A percentile compares a stretch with the other conserved stretches of the same genome.
These are phyloP conservation scores for Lachancea dasiensis DNA, from an alignment of 805 yeast genomes.

Conservation along the genomic window DNA sequence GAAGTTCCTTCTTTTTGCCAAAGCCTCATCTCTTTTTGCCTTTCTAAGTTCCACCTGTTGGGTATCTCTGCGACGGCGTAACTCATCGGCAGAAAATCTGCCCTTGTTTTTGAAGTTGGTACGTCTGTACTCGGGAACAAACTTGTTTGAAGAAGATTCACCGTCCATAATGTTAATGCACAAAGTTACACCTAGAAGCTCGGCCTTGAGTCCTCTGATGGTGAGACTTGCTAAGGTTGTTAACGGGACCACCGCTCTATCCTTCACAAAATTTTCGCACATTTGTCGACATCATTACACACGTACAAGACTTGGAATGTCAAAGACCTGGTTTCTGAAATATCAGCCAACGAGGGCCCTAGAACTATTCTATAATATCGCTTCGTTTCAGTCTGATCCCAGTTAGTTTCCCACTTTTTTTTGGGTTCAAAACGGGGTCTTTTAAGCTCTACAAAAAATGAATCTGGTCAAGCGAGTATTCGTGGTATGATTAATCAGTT, in stretches of 20 bases:
- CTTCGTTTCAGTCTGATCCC: no score
- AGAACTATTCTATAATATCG: no score
- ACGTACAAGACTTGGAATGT: neutral
- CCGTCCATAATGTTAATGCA: slow-evolving; percentile 49
- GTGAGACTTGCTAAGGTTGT: no score
- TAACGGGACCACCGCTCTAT: no score
- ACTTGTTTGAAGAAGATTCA: slow-evolving; percentile 49
- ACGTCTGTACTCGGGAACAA: slow-evolving; percentile 96
- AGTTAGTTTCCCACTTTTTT: no score
- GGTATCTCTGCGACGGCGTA: slow-evolving; percentile 95
- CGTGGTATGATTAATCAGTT: no score
- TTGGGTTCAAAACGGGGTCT: no score
- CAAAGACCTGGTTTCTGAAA: neutral
- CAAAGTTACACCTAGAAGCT: neutral
- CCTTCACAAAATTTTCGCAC: slow-evolving; percentile 7
- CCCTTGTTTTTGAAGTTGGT: slow-evolving; percentile 93
- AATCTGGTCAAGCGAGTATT: no score
- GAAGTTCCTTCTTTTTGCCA: slow-evolving; percentile 89
- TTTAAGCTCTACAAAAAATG: no score
- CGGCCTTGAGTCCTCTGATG: slow-evolving; percentile 1
- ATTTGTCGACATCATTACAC: neutral
- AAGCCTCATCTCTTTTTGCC: slow-evolving; percentile 91
- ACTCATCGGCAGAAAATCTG: slow-evolving; percentile 89
- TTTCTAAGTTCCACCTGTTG: slow-evolving; percentile 95
- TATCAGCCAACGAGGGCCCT: neutral